Base-by-base conservation (phyloP, 805 yeast species). In the Sugiyamaella qingdaonensis region DNA sequence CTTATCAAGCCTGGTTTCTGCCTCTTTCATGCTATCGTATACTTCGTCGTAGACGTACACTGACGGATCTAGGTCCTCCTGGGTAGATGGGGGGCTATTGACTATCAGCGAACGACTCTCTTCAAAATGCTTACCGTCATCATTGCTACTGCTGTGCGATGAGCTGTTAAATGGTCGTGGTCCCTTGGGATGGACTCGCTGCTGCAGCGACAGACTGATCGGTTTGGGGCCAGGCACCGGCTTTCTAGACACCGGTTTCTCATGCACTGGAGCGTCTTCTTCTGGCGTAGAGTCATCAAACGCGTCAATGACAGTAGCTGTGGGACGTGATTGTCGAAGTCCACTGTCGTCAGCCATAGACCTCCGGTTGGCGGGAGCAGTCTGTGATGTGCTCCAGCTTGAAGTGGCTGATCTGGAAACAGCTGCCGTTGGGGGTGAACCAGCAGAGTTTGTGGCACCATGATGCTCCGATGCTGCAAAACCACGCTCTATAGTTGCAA, bases 21-120 rank as follows among this genome's bases (percentile, higher is more conserved):
- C 64, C 14, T 62, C 59, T 29, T 73, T 72, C 61, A 78, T 71
- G 2, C 66, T 64, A 39, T 78, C 83, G 52, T 73, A 75, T 1
- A 73, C 74, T 46, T 74, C 81, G 54, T 78, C 84, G 56, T 76
- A 78, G 11, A 68, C 72, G 54, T 71, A 76, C 2, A 64, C 54
- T 9, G 59, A 50, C 8, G 60, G 37, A 43, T 48, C 62, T 4
- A 35, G 36, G 18, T 13, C 14, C 43, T 39, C 27, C 14, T 9
- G 48, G 16, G 48, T 32, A 14, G 19, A 19, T 16, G 24, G 13
- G 43, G 43, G 19, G 37, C 37, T 34, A 34, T 44, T 42, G 4
- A 27, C 35, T 16, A 34, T 55, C 45, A 50, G 55, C 27, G 50
- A 21, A 2, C 41, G 50, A 21, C 33, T 43, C 36, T n/a, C 43